These are phyloP conservation scores for Candida sp. DNA, from an alignment of 1,139 yeast genomes.

Conservation along the genomic window DNA sequence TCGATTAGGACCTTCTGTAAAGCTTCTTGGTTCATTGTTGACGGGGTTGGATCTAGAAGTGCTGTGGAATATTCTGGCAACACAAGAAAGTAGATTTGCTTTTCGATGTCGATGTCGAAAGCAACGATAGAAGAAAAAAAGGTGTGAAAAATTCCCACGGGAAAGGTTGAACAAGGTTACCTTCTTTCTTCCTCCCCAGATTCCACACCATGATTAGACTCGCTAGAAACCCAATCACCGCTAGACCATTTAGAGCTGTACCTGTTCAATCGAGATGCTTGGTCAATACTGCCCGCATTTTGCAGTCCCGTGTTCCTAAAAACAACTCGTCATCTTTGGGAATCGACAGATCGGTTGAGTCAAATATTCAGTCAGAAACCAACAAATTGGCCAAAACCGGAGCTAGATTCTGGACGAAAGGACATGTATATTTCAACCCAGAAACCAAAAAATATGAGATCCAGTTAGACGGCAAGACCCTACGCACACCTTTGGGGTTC, in stretches of 20 bases:
- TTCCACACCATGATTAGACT: conserved; percentile 1
- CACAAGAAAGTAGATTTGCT: background rate
- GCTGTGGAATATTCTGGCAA: background rate
- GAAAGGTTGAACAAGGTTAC: background rate
- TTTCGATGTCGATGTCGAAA: background rate
- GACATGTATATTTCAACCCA: conserved; percentile 45
- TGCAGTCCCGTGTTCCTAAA: conserved; percentile 3
- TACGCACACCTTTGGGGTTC: conserved; percentile 87
- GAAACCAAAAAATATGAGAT: conserved; percentile 46
- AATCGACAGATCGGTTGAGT: conserved; percentile 50
- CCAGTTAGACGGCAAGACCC: conserved; percentile 72
- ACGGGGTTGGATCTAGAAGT: conserved; percentile 9
- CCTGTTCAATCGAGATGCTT: conserved; percentile 3
- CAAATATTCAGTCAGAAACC: conserved; percentile 62
- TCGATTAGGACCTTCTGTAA: conserved; percentile 58
- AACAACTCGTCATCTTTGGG: conserved; percentile 26
- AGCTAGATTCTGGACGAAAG: conserved; percentile 86
- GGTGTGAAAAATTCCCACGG: background rate
- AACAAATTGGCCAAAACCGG: conserved; percentile 74
- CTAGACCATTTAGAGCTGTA: background rate
- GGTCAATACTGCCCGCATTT: background rate
- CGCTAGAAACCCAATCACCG: background rate
- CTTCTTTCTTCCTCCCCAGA: background rate
- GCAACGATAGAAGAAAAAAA: background rate
- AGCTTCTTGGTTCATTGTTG: conserved; percentile 52